A percentile compares a stretch with the other conserved stretches of the same genome.
These are phyloP conservation scores for Leptographium wingfieldii DNA, from an alignment of 2,329 filamentous ascomycete genomes.

Conservation along the genomic window DNA sequence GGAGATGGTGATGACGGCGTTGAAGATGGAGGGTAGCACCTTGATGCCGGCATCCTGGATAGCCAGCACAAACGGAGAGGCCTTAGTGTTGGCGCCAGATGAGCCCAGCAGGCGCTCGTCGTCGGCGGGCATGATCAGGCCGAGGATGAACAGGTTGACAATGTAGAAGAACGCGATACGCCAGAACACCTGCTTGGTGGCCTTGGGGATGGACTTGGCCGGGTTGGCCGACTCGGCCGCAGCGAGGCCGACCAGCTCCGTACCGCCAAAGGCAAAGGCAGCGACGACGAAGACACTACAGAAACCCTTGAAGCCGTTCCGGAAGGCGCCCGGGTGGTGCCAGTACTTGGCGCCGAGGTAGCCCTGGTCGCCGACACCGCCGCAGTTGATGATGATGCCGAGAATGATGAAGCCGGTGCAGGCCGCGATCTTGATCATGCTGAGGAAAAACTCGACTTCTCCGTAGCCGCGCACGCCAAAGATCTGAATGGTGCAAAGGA, in stretches of 20 bases:
- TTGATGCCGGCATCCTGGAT: slow-evolving; percentile 37
- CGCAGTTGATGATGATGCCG: slow-evolving; percentile 45
- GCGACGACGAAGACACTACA: slow-evolving; percentile 38
- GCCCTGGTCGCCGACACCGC: slow-evolving; percentile 40
- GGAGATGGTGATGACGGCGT: slow-evolving; percentile 37
- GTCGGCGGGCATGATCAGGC: slow-evolving; percentile 32
- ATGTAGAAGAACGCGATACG: slow-evolving; percentile 41
- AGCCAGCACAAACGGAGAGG: slow-evolving; percentile 38
- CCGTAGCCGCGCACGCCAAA: slow-evolving; percentile 46
- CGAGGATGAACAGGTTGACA: slow-evolving; percentile 36
- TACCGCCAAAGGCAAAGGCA: slow-evolving; percentile 38
- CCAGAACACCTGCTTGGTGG: slow-evolving; percentile 42
- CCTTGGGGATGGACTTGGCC: slow-evolving; percentile 32
- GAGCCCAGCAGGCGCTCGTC: slow-evolving; percentile 27
- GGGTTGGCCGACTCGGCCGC: slow-evolving; percentile 39
- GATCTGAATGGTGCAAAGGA: slow-evolving; percentile 37
- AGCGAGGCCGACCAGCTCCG: slow-evolving; percentile 38
- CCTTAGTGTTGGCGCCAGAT: slow-evolving; percentile 28
- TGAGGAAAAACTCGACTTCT: slow-evolving; percentile 46
- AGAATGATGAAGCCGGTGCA: slow-evolving; percentile 53
- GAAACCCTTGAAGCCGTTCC: slow-evolving; percentile 37
- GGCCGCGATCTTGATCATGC: slow-evolving; percentile 43
- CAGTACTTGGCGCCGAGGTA: slow-evolving; percentile 51
- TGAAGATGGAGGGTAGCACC: slow-evolving; percentile 38
- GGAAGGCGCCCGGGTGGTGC: slow-evolving; percentile 42